phyloP scores from a whole-genome alignment of 2,329 filamentous ascomycete species.

The Orbilia blumenaviensis region DNA sequence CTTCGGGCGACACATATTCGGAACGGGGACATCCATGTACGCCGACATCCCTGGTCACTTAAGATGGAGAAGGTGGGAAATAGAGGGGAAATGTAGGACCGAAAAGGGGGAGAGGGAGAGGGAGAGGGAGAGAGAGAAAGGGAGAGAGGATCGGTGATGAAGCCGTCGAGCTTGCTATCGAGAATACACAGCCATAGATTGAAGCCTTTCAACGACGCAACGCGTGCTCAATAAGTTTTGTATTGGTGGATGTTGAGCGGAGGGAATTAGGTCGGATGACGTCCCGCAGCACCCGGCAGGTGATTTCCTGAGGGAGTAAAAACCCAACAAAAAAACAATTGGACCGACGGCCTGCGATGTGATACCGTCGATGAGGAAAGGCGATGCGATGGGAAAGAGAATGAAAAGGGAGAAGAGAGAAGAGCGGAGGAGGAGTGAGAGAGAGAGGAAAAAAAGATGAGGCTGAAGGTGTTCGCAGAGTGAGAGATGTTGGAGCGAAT shows the following conservation, averaged over 20 bases:
- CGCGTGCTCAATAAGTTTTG: slow-evolving; percentile 15
- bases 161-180: slow-evolving; percentile 42
- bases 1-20: slow-evolving; percentile 73
- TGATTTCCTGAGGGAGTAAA: slow-evolving; percentile 20
- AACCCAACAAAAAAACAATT: slow-evolving; percentile 12
- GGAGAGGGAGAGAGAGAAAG: background rate
- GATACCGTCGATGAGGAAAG: slow-evolving; percentile 3
- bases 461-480: slow-evolving; percentile 12
- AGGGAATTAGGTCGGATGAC: slow-evolving; percentile 45
- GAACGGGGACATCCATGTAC: slow-evolving; percentile 52
- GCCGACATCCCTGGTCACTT: slow-evolving; percentile 43
- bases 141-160: background rate
- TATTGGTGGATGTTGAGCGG: slow-evolving; percentile 2
- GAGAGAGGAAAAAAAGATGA: slow-evolving; percentile 4
- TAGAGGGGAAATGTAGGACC: background rate
- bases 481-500: slow-evolving; percentile 21
- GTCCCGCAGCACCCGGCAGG: slow-evolving; percentile 47
- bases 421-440: background rate
- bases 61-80: slow-evolving; percentile 1
- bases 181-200: slow-evolving; percentile 36
- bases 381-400: slow-evolving; percentile 11
- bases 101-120: background rate
- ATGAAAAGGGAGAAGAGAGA: background rate
- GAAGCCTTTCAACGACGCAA: background rate
- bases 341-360: background rate